Base-by-base conservation (phyloP, 2,329 filamentous ascomycete species). In the Trematosphaeria pertusa region DNA sequence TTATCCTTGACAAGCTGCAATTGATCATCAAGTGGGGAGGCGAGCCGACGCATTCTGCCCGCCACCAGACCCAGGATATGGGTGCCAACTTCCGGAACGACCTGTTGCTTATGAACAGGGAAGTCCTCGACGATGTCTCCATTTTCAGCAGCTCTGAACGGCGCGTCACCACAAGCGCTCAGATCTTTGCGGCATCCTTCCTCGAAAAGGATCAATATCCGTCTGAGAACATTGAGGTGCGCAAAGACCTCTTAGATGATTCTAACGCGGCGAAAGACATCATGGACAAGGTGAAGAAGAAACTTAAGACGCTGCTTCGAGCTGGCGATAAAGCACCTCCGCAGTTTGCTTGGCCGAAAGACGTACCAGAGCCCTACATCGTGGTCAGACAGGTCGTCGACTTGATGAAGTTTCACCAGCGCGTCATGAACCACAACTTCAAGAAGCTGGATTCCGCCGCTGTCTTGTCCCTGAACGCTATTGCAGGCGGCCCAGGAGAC, bases 251-350 rank as follows among this genome's bases (percentile, higher is more conserved):
- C 5, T 78, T 99, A 3, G 94, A 99, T 69, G 94, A 99, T 69
- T 97, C 92, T 0, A 99, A 99, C 71, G 94, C 94, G 3, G 94
- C 94, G 47, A 99, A 99, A 71, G 94, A 99, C 69, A 91, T 96
- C 65, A 99, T 97, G 89, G 95, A 99, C 75, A 97, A 96, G 74
- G 94, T 99, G 45, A 99, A 99, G 81, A 99, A 99, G 83, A 97
- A 96, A 84, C 82, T 99, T 20, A 99, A 99, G 76, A 87, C 90
- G 1, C 80, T 99, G 15, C 75, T 99, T 47, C 86, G 94, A 21
- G 89, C 96, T 71, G 94, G 93, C n/a, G 90, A 91, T 52, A 89
- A 94, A 65, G 89, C 93, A 1, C 94, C 94, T 8, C 86, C 93
- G 14, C 91, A 99, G 65, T 99, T 99, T 68, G 91, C 94, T n/a